Base-by-base conservation (phyloP, 73 alveolate species). In the Paramecium tetraurelia region DNA sequence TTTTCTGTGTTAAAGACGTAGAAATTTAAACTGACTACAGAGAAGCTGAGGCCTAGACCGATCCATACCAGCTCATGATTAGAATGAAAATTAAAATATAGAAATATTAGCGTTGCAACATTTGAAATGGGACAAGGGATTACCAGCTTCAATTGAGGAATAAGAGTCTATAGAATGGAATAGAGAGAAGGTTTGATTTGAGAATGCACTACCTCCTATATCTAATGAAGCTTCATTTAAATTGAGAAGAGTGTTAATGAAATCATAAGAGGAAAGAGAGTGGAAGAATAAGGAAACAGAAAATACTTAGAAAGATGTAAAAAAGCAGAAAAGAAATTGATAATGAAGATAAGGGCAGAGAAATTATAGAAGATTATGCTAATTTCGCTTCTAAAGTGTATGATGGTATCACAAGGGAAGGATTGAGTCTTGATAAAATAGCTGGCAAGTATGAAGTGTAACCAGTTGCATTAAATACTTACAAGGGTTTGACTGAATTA, bases 131-230 rank as follows among this genome's bases (percentile, higher is more conserved):
- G 99, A 99, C 7, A 93, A 93, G 83, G 99, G 99, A 16, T 93
- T 98, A n/a, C 99, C 99, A 6, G 99, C 99, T n/a, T 96, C 98
- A 41, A 98, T 97, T 99, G 99, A 98, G 46, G 99, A 96, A 86
- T 95, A 97, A 94, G 99, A 98, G 93, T 95, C 97, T 41, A 98
- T 98, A 31, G 99, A 97, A 43, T 97, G 97, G 94, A 97, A 96
- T 86, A 92, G 99, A 83, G 99, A 98, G 90, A 98, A 98, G 86
- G 90, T 98, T 93, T 98, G 99, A 85, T 98, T 98, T 95, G 99
- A 98, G 84, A 95, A 96, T 92, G 98, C 99, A 12, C 93, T 98
- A 12, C 99, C 99, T 21, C 99, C 99, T 35, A 96, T 98, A 22
- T 96, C 99, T 3, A 99, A 98, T 93, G 99, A 98, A 92, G 99